Conservation (phyloP, 345 rosid species). For the Noccaea bulbosa region DNA sequence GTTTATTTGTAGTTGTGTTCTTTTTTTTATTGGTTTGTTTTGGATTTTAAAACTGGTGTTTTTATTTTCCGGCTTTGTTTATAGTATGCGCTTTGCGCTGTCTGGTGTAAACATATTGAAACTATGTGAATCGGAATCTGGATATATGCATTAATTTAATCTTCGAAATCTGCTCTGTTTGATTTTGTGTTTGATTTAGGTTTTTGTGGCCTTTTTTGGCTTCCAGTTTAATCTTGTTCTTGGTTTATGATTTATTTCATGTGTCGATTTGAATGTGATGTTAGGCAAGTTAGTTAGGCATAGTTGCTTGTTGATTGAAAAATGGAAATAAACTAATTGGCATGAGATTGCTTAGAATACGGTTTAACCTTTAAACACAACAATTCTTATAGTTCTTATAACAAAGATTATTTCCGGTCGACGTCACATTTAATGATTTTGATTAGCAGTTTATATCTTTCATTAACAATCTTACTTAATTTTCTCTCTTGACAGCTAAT, state of each 20-base stretch:
- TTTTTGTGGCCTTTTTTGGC: neutral
- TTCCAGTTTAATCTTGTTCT: slow-evolving; percentile 1
- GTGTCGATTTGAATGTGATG: slow-evolving; percentile 7
- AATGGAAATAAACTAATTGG: neutral
- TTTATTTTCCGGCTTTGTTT: neutral
- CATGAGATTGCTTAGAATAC: neutral
- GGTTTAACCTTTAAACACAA: neutral
- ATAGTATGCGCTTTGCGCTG: neutral
- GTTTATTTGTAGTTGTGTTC: neutral
- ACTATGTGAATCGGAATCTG: slow-evolving; percentile 7
- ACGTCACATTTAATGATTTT: too few species aligned
- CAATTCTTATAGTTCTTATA: neutral
- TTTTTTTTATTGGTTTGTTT: slow-evolving; percentile 15
- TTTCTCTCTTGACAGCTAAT: too few species aligned
- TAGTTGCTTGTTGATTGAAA: neutral
- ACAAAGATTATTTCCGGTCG: too few species aligned
- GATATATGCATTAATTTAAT: slow-evolving; percentile 17
- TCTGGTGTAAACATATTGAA: neutral
- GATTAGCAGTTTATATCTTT: too few species aligned
- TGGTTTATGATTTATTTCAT: slow-evolving; percentile 17
- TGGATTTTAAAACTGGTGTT: neutral
- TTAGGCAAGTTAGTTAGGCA: neutral
- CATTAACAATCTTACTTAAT: too few species aligned
- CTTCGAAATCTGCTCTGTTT: neutral
- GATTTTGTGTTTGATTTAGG: neutral